phyloP scores from a whole-genome alignment of 768 basidiomycete species.

The Aureoboletus auriporus region DNA sequence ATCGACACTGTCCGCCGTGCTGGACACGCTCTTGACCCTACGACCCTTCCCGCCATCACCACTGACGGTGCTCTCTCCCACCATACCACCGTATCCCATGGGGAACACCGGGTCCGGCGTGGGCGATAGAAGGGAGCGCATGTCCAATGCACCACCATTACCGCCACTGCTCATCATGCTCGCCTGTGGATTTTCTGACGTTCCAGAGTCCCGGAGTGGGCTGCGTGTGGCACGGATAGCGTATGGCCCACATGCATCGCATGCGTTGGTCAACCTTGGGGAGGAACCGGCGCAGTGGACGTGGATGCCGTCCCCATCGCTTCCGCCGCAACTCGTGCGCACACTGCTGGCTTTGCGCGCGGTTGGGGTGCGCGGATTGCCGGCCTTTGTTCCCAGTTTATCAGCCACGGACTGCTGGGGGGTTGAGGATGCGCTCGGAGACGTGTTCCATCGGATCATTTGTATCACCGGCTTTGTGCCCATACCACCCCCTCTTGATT shows the following conservation, averaged over 20 bases:
- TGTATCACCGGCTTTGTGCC: conserved; percentile 43
- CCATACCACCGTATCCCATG: conserved; percentile 6
- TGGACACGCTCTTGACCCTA: conserved; percentile 33
- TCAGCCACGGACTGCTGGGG: conserved; percentile 20
- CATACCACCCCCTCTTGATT: conserved; percentile 14
- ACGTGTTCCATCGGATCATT: conserved; percentile 40
- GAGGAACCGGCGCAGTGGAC: background rate
- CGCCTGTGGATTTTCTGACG: conserved; percentile 8
- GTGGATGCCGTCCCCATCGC: conserved; percentile 19
- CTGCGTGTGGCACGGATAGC: conserved; percentile 18
- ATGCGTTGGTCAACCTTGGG: background rate
- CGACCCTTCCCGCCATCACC: conserved; percentile 25
- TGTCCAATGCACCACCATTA: conserved; percentile 29
- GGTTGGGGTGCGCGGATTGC: conserved; percentile 20
- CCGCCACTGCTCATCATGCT: conserved; percentile 29
- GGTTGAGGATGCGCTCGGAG: conserved; percentile 26
- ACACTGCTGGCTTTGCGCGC: conserved; percentile 16
- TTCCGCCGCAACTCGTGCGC: conserved; percentile 34
- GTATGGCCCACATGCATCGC: conserved; percentile 18
- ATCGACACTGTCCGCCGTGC: conserved; percentile 27
- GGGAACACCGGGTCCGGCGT: conserved; percentile 4
- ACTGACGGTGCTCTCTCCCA: conserved; percentile 14
- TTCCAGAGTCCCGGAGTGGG: conserved; percentile 20
- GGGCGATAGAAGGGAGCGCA: conserved; percentile 15
- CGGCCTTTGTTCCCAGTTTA: conserved; percentile 10